Evolutionary conservation across 768 basidiomycete genomes (phyloP), one percentile per base, ranked within the genome.

Genomic region (Butyriboletus loyo): DNA sequence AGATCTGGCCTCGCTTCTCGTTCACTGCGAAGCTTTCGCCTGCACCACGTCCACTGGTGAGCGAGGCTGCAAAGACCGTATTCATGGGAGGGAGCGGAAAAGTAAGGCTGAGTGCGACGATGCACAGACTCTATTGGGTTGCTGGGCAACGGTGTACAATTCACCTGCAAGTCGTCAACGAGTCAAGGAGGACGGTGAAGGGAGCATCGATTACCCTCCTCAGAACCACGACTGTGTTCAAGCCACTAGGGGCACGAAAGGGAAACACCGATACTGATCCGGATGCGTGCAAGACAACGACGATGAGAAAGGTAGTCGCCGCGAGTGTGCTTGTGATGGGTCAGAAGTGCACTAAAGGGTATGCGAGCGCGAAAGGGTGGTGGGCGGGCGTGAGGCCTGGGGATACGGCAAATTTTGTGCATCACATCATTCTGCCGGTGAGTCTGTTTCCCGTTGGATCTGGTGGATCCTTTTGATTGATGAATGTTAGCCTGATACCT

Each of bases 331-430:
- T 96, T 25, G 82, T 85, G 58, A 82, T 85, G 65, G 82, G 85
- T 7, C 80, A 86, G 44, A 77, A 77, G 36, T 80, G 79, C 25
- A 69, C 82, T 7, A 79, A 80, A 55, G 87, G 88, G 2, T 79
- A 83, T 63, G 88, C 86, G 10, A 92, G 87, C 37, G 87, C 84
- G 22, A 86, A 84, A 61, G 93, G 92, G 1, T 96, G 91, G 88
- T 96, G 93, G 92, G 77, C 82, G 6, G 94, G 94, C 8, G 83
- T 95, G 7, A 70, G 74, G 14, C 73, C 86, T 4, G 82, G 83
- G 2, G 81, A 85, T 55, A 73, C 75, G 6, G 71, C 76, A 9
- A 76, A 82, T 19, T 90, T 92, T 67, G 77, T 78, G 15, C 85
- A 91, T 62, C 82, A 77, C 47, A 76, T 97, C 7, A 63, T 81